Percentiles rank a stretch among this genome's conserved stretches.
These are phyloP conservation scores for Morella rubra DNA, from an alignment of 306 rosid species.

Conservation along the genomic window DNA sequence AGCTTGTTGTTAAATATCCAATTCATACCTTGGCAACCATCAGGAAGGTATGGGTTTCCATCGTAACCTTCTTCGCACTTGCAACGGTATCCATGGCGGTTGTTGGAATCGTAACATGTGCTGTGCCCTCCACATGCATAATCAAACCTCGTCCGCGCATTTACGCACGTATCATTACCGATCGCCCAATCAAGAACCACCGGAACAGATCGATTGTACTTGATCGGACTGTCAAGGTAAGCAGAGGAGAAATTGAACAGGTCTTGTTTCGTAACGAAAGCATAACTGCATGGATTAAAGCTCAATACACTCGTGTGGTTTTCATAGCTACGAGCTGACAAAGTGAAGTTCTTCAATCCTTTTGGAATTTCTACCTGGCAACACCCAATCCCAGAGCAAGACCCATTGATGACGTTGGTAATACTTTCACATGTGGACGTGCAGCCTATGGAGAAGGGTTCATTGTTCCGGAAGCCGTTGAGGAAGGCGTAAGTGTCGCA, in stretches of 20 bases:
- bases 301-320: neutral
- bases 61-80: too few species aligned
- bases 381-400: too few species aligned
- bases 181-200: constrained; percentile 23
- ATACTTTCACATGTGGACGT: neutral
- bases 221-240: neutral
- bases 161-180: neutral
- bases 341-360: neutral
- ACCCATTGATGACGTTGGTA: too few species aligned
- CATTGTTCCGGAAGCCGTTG: too few species aligned
- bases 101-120: too few species aligned
- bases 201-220: neutral
- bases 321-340: neutral
- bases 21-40: too few species aligned
- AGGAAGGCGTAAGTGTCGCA: too few species aligned
- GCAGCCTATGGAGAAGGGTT: neutral
- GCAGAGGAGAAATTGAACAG: constrained; percentile 7
- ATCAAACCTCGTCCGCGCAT: neutral
- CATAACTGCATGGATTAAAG: constrained; percentile 28
- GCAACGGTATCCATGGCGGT: too few species aligned
- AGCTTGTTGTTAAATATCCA: too few species aligned
- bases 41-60: too few species aligned
- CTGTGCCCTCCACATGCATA: neutral
- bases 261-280: constrained; percentile 16
- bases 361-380: too few species aligned